A percentile compares a stretch with the other conserved stretches of the same genome.
These are phyloP conservation scores for Trichosporon sp. DNA, from an alignment of 1,284 basidiomycete genomes.

Conservation along the genomic window DNA sequence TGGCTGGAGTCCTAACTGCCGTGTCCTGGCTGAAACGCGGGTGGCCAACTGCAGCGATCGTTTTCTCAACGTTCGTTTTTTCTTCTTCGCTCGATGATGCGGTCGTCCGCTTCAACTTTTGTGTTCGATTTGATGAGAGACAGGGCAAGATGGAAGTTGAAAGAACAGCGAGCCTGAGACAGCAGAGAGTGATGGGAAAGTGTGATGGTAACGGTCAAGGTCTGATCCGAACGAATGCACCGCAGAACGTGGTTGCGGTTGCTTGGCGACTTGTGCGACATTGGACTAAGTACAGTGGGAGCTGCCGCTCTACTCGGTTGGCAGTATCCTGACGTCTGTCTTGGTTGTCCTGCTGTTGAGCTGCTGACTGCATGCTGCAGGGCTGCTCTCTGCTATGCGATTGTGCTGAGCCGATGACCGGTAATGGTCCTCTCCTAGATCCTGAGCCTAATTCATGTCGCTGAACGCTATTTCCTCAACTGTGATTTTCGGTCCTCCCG, in stretches of 20 bases:
- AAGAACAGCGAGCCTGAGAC: not conserved
- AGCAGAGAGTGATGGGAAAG: not conserved
- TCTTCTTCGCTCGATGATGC: not conserved
- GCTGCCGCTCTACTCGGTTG: not conserved
- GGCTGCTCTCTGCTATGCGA: not conserved
- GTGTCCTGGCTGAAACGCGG: slow-evolving; percentile 10
- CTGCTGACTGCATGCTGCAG: not conserved
- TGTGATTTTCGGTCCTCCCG: slow-evolving; percentile 1
- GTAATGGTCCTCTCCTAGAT: not conserved
- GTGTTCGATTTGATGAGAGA: not conserved
- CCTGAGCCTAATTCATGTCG: slow-evolving; percentile 3
- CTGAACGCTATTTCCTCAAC: not conserved
- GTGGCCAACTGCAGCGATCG: slow-evolving; percentile 1
- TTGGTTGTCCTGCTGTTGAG: not conserved
- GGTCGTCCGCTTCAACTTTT: not conserved
- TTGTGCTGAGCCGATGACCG: not conserved
- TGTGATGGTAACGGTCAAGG: not conserved
- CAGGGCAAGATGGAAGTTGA: not conserved
- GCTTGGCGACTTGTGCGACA: not conserved
- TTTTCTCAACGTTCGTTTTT: not conserved
- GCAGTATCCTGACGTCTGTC: not conserved
- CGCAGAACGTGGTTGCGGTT: not conserved
- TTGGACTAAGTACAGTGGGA: not conserved
- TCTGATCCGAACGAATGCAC: no score
- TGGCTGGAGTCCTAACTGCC: not conserved